These are phyloP conservation scores for Lichtheimia corymbifera DNA, from an alignment of 371 early-diverging fungal genomes.

Conservation along the genomic window DNA sequence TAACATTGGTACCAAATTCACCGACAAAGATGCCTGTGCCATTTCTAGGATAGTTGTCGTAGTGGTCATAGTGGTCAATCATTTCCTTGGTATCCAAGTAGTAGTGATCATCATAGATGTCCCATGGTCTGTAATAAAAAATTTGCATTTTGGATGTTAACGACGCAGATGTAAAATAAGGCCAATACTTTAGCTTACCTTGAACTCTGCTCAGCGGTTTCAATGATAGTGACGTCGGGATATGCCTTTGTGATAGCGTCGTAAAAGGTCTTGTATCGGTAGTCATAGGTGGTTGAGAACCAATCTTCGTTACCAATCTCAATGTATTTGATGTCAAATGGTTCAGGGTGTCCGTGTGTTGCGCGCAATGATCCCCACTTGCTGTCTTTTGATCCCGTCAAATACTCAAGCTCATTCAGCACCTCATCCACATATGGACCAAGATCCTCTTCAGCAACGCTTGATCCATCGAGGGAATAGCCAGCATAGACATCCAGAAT, in stretches of 20 bases:
- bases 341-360: conserved; percentile 18
- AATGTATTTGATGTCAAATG: conserved; percentile 20
- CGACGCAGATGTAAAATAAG: not conserved
- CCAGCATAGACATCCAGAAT: conserved; percentile 23
- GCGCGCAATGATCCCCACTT: conserved; percentile 22
- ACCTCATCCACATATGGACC: conserved; percentile 26
- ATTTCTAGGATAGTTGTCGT: conserved; percentile 26
- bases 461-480: conserved; percentile 16
- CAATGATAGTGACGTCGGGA: conserved; percentile 16
- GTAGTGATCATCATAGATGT: conserved; percentile 11
- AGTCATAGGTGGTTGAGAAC: conserved; percentile 20
- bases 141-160: not conserved
- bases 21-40: conserved; percentile 20
- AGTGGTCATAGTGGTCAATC: conserved; percentile 13
- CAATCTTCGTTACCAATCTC: conserved; percentile 26
- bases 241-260: conserved; percentile 22
- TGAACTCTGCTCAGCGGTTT: conserved; percentile 13
- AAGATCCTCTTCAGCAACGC: conserved; percentile 18
- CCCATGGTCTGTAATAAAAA: not conserved
- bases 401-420: conserved; percentile 24
- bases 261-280: conserved; percentile 23
- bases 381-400: conserved; percentile 16
- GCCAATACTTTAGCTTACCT: not conserved
- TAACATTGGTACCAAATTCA: conserved; percentile 22
- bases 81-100: conserved; percentile 10